Base-by-base conservation (phyloP, 495 filamentous ascomycete genomes). In the Xylaria castorea region DNA sequence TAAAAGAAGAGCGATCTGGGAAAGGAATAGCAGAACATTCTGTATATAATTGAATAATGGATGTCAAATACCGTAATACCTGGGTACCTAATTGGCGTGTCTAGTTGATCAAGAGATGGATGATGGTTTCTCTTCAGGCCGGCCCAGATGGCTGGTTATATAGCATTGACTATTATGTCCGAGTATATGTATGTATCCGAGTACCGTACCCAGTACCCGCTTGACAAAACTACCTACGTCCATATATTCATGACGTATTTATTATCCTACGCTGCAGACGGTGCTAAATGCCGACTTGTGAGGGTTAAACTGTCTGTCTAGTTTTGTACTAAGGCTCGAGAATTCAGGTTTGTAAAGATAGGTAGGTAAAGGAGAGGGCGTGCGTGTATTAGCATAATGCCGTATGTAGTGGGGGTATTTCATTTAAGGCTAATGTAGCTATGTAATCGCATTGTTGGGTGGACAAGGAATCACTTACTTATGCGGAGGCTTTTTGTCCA, bases 41-140 rank as follows among this genome's bases (percentile, higher is more conserved):
- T 68, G 66, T 68, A 68, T 68, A 68, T 68, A 68, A 30, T 68
- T 68, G 66, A 68, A 68, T 67, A 32, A 48, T 48, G 63, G 61
- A 64, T 30, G 36, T 42, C 25, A 6, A 30, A 57, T 57, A 27
- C 14, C 27, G 53, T 30, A 32, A 57, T 57, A 57, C 27, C 53
- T 57, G 6, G 53, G 27, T 18, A 57, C 53, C 53, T 32, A 5
- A 18, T 57, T 30, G 53, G 53, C 53, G 53, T 18, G 53, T 32
- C 27, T 32, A 57, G 53, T 27, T 32, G 27, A 27, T 42, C 3
- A 51, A 25, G 20, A 57, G 30, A 18, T 25, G 25, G 51, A 57
- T 5, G 25, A 30, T 30, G 11, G 51, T 8, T 51, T 2, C 48
- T 25, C n/a, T 51, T 51, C 48, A 51, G n/a, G 9, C n/a, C 11